phyloP scores from a whole-genome alignment of 2,329 filamentous ascomycete genomes.

The Colletotrichum filicis region DNA sequence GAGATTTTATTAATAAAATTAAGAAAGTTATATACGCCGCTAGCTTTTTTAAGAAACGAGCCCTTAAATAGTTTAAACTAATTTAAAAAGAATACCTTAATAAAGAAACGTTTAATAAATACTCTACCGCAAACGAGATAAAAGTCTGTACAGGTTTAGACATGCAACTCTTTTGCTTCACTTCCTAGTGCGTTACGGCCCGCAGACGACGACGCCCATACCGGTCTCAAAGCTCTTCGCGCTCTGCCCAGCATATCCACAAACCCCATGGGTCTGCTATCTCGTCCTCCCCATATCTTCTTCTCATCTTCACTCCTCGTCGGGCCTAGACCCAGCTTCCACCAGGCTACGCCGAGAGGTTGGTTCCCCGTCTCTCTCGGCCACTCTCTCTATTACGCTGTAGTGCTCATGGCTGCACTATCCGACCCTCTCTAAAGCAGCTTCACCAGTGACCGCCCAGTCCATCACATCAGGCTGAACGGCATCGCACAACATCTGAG shows the following conservation, averaged over 20 bases:
- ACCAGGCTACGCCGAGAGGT: not conserved
- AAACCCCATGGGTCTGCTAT: slow-evolving; percentile 2
- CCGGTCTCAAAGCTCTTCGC: not conserved
- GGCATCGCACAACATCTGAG: slow-evolving; percentile 13
- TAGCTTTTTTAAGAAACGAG: too few relatives aligned
- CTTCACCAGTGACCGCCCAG: not conserved
- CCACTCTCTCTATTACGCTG: not conserved
- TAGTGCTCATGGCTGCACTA: not conserved
- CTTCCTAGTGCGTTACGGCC: not conserved
- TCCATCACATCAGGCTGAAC: slow-evolving; percentile 28
- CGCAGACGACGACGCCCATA: not conserved
- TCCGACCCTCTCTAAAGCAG: not conserved
- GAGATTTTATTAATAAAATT: too few relatives aligned
- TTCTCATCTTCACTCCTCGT: not conserved
- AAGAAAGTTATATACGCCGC: too few relatives aligned
- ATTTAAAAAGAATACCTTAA: too few relatives aligned
- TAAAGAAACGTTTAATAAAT: too few relatives aligned
- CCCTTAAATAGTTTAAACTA: too few relatives aligned
- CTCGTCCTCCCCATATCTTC: slow-evolving; percentile 3
- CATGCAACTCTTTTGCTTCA: not conserved
- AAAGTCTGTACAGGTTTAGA: not conserved
- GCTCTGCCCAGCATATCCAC: not conserved
- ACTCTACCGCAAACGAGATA: not conserved
- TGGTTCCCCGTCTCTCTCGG: not conserved
- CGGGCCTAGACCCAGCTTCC: not conserved